Evolutionary conservation across 1,139 yeast genomes (phyloP).

Genomic region (Diutina rugosa): DNA sequence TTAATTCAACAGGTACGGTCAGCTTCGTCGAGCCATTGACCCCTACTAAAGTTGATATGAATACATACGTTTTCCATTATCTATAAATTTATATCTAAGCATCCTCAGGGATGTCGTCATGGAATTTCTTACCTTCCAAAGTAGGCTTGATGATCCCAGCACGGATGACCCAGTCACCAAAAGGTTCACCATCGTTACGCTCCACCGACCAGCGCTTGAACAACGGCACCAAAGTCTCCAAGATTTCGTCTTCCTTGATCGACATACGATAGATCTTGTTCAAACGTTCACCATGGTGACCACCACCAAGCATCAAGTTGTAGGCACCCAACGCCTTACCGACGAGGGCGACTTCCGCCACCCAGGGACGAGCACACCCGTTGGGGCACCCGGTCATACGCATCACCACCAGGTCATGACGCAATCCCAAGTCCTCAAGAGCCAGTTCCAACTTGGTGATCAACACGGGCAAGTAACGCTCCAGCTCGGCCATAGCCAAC

Average conservation of each 20-base stretch:
- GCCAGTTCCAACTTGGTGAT: conserved; percentile 71
- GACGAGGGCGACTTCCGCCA: conserved; percentile 89
- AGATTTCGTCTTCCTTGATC: conserved; percentile 80
- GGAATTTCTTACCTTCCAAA: conserved; percentile 84
- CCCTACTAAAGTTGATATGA: no score
- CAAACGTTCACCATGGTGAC: conserved; percentile 85
- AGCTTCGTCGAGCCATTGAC: no score
- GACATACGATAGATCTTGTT: conserved; percentile 86
- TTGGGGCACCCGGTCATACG: conserved; percentile 99
- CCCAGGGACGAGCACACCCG: conserved; percentile 98
- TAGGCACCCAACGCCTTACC: conserved; percentile 94
- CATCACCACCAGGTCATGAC: conserved; percentile 92
- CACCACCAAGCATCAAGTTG: conserved; percentile 93
- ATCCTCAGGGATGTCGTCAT: conserved; percentile 84
- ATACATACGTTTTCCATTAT: background rate
- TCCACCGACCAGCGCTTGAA: conserved; percentile 93
- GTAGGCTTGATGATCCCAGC: conserved; percentile 81
- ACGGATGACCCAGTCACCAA: conserved; percentile 88
- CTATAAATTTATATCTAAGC: conserved; percentile 17
- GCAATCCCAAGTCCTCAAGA: conserved; percentile 82
- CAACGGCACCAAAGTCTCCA: conserved; percentile 65
- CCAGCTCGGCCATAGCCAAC: conserved; percentile 97
- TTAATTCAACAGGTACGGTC: no score
- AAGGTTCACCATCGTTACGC: conserved; percentile 83
- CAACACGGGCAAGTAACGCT: conserved; percentile 81